Conservation (phyloP, 768 basidiomycete species). For the Grammothele lineata region DNA sequence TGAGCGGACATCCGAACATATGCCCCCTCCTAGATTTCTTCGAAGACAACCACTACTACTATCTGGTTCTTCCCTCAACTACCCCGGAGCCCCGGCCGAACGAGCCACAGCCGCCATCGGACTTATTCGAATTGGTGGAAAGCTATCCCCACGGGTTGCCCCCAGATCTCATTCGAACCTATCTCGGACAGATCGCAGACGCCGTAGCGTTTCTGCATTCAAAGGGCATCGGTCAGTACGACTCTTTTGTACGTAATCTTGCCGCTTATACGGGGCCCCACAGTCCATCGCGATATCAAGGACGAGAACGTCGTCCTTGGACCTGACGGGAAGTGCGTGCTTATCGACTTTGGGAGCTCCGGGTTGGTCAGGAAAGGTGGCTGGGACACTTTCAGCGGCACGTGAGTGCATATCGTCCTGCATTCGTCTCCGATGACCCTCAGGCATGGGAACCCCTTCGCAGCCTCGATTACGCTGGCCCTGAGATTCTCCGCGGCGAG, state of each 20-base stretch:
- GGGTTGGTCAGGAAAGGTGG: constrained; percentile 78
- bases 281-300: constrained; percentile 96
- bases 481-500: constrained; percentile 93
- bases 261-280: not conserved
- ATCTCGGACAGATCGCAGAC: constrained; percentile 92
- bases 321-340: constrained; percentile 73
- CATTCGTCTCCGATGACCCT: constrained; percentile 8
- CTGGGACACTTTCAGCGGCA: constrained; percentile 92
- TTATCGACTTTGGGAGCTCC: constrained; percentile 97
- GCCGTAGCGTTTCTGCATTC: constrained; percentile 85
- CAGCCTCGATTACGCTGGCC: constrained; percentile 91
- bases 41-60: constrained; percentile 95
- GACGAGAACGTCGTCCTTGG: constrained; percentile 94
- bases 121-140: constrained; percentile 96
- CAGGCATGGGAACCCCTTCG: constrained; percentile 15
- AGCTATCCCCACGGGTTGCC: constrained; percentile 82
- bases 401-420: constrained; percentile 50
- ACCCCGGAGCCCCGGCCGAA: constrained; percentile 53
- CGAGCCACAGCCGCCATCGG: constrained; percentile 57
- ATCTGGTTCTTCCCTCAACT: constrained; percentile 82
- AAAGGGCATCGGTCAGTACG: constrained; percentile 77
- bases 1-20: constrained; percentile 93
- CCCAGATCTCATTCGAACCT: constrained; percentile 66
- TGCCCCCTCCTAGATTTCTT: constrained; percentile 95
- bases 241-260: not conserved